Base-by-base conservation (phyloP, 1,139 yeast species). In the Yamadazyma friedrichii region DNA sequence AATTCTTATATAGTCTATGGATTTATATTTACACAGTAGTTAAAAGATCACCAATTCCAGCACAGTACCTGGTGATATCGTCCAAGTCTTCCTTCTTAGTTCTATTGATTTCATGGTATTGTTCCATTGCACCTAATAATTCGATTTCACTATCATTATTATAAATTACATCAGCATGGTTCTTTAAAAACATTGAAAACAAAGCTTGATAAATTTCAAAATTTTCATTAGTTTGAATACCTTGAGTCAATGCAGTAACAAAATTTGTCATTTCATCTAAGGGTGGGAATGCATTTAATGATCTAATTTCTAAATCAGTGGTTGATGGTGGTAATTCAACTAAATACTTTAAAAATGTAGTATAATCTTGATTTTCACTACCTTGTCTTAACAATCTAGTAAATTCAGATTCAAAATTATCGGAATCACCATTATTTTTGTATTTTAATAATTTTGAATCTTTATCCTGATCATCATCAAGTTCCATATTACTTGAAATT, bases 271-370 rank as follows among this genome's bases (percentile, higher is more conserved):
- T 64, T 64, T 93, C 98, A 3, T 63, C 58, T 52, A 75, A 70
- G 10, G 88, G 88, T 9, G 83, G 78, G 53, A 73, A 70, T 1
- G 88, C 65, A 51, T 82, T 78, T 44, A 93, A 62, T 2, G 97
- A 84, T 51, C 95, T 80, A 42, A 93, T 80, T 61, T 94, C 98
- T 44, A 93, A 64, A 59, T 93, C 98, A 17, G 89, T 76, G 6
- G 79, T 65, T 1, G 96, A 72, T 10, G 98, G 96, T 0, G 96
- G 72, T 39, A 88, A 75, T 2, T 60, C 56, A n/a, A 82, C 70
- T 36, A 93, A 61, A 53, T 70, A 76, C 1, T 58, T 53, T 45
- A 88, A 66, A 55, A 91, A 84, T 13, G 58, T 64, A 2, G 58
- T 43, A 52, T 66, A 83, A 44, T 82, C 75, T 3, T 43, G 47